Conservation (phyloP, 352 stramenopile species). For the Phytophthora lateralis region DNA sequence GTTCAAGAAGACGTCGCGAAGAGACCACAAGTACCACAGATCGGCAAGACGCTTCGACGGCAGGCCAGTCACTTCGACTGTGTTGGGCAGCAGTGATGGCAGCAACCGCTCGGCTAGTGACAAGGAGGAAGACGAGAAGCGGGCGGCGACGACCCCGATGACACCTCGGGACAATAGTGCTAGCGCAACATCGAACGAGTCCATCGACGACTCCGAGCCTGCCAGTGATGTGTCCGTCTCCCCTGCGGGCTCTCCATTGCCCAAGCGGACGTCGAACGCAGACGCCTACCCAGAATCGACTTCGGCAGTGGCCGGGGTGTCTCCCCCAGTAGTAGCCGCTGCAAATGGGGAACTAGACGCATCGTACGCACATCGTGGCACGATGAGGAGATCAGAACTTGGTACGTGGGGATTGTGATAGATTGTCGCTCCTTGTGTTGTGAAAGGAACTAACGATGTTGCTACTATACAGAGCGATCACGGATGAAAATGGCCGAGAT, state of each 20-base stretch:
- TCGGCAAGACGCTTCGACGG: conserved; percentile 36
- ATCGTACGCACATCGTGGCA: conserved; percentile 31
- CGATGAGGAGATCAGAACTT: conserved; percentile 41
- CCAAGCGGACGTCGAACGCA: conserved; percentile 35
- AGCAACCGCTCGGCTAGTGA: conserved; percentile 30
- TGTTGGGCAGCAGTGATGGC: conserved; percentile 24
- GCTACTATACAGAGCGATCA: conserved; percentile 30
- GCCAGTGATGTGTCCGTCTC: conserved; percentile 40
- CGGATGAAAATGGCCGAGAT: conserved; percentile 30
- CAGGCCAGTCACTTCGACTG: conserved; percentile 16
- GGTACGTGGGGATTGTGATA: conserved; percentile 29
- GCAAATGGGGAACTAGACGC: conserved; percentile 20
- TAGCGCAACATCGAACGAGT: conserved; percentile 49
- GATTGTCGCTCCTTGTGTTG: neutral
- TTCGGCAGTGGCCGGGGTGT: conserved; percentile 13
- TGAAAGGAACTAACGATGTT: conserved; percentile 16
- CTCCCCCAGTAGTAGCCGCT: conserved; percentile 7
- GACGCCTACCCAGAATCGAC: conserved; percentile 24
- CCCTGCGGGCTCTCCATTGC: conserved; percentile 24
- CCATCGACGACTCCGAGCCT: conserved; percentile 44
- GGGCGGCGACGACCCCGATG: conserved; percentile 5
- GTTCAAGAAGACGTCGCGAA: conserved; percentile 29
- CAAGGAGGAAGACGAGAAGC: conserved; percentile 30
- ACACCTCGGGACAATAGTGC: conserved; percentile 34
- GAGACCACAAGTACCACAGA: conserved; percentile 45